Evolutionary conservation across 441 rosid species (phyloP), one percentile per base, ranked within the genome.

Genomic region (Erysimum pusillum): DNA sequence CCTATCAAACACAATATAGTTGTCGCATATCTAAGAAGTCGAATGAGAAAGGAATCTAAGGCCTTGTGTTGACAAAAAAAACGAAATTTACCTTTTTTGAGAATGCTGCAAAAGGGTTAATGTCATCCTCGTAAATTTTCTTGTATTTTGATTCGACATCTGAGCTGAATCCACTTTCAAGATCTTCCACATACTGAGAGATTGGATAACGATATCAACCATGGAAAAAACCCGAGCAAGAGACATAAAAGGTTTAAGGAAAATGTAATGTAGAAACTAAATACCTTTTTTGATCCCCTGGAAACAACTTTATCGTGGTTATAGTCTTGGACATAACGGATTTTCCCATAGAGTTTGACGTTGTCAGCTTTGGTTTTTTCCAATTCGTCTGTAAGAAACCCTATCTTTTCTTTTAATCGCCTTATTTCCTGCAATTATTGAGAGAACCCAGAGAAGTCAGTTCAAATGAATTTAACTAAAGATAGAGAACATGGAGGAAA

Each of bases 101-200:
- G 87, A 94, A 96, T 54, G 99, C 99, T 18, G 98, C 98, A 80
- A 96, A 96, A 35, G 99, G 98, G 84, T 96, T 96, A 66, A 96
- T 94, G 76, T 91, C 99, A 78, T 96, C 98, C 80, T 93, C 98
- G 38, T 96, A 96, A 62, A 96, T 94, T 86, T 96, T 96, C 87
- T 94, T 92, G 93, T 94, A 94, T 85, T 94, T 94, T 39, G 98
- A 96, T 82, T 96, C 99, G 18, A 92, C 88, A 86, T 96, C 98
- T 18, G 98, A 96, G 80, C 83, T 76, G 81, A 96, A 92, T 34
- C 99, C 99, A 83, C 97, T 83, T 89, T 96, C 98, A 69, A 89
- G 83, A 86, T 96, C 98, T 83, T 90, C 97, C 14, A 86, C 87
- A 44, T 85, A 83, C 98, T 96, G 89, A 71, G 89, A 71, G 2